A percentile compares a stretch with the other conserved stretches of the same genome.
phyloP scores from a whole-genome alignment of 2,329 filamentous ascomycete genomes.

The Penicillium sp. region DNA sequence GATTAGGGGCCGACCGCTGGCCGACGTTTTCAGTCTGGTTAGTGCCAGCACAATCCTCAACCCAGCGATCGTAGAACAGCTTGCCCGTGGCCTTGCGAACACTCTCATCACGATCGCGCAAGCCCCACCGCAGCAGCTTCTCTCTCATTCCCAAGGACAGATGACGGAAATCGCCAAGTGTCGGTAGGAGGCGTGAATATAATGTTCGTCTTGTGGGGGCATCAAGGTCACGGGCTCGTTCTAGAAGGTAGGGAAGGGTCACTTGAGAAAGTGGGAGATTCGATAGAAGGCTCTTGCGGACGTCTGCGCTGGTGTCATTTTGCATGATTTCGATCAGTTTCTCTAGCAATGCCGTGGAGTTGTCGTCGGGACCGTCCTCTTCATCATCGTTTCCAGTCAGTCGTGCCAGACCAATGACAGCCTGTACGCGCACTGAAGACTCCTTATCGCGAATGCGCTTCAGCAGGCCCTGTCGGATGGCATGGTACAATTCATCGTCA shows the following conservation, averaged over 20 bases:
- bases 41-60: conserved; percentile 84
- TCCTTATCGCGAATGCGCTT: conserved; percentile 94
- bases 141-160: conserved; percentile 92
- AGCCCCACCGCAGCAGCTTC: conserved; percentile 90
- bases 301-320: conserved; percentile 92
- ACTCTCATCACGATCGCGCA: conserved; percentile 90
- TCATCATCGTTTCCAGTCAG: conserved; percentile 72
- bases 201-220: conserved; percentile 79
- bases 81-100: conserved; percentile 89
- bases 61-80: conserved; percentile 94
- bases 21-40: conserved; percentile 61
- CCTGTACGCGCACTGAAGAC: conserved; percentile 86
- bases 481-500: conserved; percentile 86
- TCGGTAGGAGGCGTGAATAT: conserved; percentile 83
- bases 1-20: conserved; percentile 63
- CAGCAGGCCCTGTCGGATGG: conserved; percentile 74
- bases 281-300: conserved; percentile 80
- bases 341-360: conserved; percentile 69
- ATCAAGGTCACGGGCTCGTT: conserved; percentile 88
- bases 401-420: conserved; percentile 83
- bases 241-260: conserved; percentile 83
- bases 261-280: conserved; percentile 85
- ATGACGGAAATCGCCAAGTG: conserved; percentile 90
- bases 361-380: conserved; percentile 68
- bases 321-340: conserved; percentile 87